Base-by-base conservation (phyloP, 202 grass and related monocot genomes). In the Zoysia matrella region DNA sequence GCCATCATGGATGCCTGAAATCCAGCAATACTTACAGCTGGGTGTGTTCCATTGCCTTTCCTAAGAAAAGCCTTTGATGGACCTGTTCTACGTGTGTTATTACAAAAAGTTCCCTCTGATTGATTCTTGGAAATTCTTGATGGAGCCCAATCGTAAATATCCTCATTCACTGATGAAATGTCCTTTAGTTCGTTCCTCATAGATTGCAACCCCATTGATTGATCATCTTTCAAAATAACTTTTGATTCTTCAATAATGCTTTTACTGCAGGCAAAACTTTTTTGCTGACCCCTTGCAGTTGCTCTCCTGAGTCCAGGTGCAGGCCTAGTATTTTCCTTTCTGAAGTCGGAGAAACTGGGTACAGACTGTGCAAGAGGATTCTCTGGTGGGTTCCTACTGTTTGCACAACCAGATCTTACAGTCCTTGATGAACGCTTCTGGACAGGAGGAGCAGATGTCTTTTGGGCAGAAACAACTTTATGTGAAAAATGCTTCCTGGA, bases 181-280 rank as follows among this genome's bases (percentile, higher is more conserved):
- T 90, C 89, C 86, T 91, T 93, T 64, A 94, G 75, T 84, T 94
- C 91, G 63, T 72, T 95, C 83, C 87, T 93, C 96, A 96, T 94
- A 80, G 93, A 99, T 45, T 92, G 91, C 60, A 93, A 83, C 76
- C 87, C 90, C 62, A 60, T 78, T 30, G 93, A 86, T 73, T 92
- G 90, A 79, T 94, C 91, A 78, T 94, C 90, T 80, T 96, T 94
- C 75, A 89, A 83, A 52, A 84, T 78, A 77, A 50, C 80, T 36
- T 91, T 90, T 55, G 76, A 85, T 36, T 92, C 91, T 89, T 94
- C 93, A 84, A 82, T 90, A 58, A 86, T 99, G 65, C 96, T 92
- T 73, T 92, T 96, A 86, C 91, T 99, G 48, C 85, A 89, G 56
- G 89, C 79, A 86, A 90, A 87, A 57, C 82, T 77, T 69, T 89